Evolutionary conservation across 805 yeast species (phyloP).

Genomic region (Clavispora fructus): DNA sequence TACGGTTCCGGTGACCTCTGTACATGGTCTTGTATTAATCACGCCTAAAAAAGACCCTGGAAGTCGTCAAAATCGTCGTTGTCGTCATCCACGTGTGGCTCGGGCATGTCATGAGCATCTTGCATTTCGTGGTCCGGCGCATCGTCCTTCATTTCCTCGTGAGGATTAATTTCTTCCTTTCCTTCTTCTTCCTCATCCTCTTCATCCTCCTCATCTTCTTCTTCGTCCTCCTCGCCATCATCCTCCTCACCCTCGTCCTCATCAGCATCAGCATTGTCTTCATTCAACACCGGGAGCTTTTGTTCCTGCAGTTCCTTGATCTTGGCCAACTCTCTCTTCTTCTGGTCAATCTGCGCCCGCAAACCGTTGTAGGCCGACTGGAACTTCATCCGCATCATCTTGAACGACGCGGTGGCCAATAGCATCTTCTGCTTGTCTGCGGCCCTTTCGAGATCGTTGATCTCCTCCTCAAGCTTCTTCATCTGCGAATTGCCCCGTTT

Average conservation of each 20-base stretch:
- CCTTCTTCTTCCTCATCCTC: slow-evolving; percentile 47
- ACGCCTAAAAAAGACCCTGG: slow-evolving; percentile 13
- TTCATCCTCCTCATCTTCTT: slow-evolving; percentile 47
- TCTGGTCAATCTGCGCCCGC: slow-evolving; percentile 75
- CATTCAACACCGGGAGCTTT: slow-evolving; percentile 1
- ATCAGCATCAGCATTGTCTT: neutral
- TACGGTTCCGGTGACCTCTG: too few species aligned
- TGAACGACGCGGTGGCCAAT: slow-evolving; percentile 68
- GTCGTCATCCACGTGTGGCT: slow-evolving; percentile 15
- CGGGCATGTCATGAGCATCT: slow-evolving; percentile 8
- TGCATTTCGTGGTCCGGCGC: slow-evolving; percentile 41
- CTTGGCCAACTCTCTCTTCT: slow-evolving; percentile 26
- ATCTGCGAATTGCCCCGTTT: slow-evolving; percentile 44
- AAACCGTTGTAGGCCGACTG: slow-evolving; percentile 73
- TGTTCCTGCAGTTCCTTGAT: slow-evolving; percentile 13
- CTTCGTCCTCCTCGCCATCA: slow-evolving; percentile 48
- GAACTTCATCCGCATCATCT: slow-evolving; percentile 82
- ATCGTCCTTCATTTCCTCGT: slow-evolving; percentile 42
- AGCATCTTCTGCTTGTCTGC: slow-evolving; percentile 71
- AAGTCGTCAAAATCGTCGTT: slow-evolving; percentile 37
- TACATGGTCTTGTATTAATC: too few species aligned
- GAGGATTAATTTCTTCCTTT: slow-evolving; percentile 40
- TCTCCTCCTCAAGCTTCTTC: slow-evolving; percentile 79
- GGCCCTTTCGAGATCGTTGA: slow-evolving; percentile 71
- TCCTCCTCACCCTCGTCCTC: slow-evolving; percentile 18